Conservation (phyloP, 345 rosid genomes). For the Acer negundo region DNA sequence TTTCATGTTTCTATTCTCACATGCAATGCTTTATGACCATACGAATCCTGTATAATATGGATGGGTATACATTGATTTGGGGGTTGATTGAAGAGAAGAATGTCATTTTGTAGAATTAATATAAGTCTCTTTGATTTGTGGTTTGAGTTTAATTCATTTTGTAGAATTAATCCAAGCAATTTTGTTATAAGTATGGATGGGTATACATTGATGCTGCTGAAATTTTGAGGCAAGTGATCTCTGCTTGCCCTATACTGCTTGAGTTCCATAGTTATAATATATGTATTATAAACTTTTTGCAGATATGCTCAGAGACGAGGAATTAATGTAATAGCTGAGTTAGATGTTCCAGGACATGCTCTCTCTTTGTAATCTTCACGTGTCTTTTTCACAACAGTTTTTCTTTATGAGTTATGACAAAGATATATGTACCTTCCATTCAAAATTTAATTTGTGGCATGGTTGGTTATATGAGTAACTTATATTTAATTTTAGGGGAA, state of each 20-base stretch:
- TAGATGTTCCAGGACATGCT: slow-evolving; percentile 83
- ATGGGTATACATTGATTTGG: not conserved
- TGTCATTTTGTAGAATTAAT: too few relatives aligned
- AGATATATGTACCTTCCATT: slow-evolving; percentile 14
- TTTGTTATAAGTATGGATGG: too few relatives aligned
- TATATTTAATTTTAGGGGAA: slow-evolving; percentile 45
- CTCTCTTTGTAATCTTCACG: slow-evolving; percentile 53
- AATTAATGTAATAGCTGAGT: slow-evolving; percentile 66
- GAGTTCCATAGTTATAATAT: not conserved
- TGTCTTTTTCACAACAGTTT: slow-evolving; percentile 8
- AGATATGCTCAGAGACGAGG: slow-evolving; percentile 64
- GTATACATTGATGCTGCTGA: slow-evolving; percentile 51
- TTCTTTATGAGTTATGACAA: not conserved
- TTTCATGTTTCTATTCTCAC: slow-evolving; percentile 52
- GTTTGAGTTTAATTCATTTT: too few relatives aligned
- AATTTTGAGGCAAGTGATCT: slow-evolving; percentile 51
- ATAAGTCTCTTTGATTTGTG: too few relatives aligned
- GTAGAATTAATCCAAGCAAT: too few relatives aligned
- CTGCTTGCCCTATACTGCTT: slow-evolving; percentile 2
- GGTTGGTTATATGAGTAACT: not conserved
- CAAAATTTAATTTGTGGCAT: not conserved
- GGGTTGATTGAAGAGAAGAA: not conserved
- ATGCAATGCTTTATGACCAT: not conserved
- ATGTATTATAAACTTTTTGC: slow-evolving; percentile 20
- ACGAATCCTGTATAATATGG: not conserved